A percentile compares a stretch with the other conserved stretches of the same genome.
phyloP scores from a whole-genome alignment of 2,329 filamentous ascomycete genomes.

The Aspergillus novofumigatus region DNA sequence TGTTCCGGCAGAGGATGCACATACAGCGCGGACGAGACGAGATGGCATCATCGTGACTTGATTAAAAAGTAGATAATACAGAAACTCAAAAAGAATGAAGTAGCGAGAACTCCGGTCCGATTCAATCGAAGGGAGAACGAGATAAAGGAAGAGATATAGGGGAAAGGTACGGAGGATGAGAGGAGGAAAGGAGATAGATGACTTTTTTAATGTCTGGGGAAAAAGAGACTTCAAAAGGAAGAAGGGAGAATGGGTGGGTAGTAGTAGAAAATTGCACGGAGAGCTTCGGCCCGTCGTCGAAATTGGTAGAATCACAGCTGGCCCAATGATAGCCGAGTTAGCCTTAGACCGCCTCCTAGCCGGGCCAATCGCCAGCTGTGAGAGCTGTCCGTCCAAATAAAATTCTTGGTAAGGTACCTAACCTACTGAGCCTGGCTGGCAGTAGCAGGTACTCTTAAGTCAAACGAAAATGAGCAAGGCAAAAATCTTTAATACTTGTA shows the following conservation, averaged over 20 bases:
- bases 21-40: slow-evolving; percentile 70
- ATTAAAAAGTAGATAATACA: slow-evolving; percentile 33
- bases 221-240: slow-evolving; percentile 24
- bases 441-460: too few species aligned
- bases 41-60: slow-evolving; percentile 64
- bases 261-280: slow-evolving; percentile 33
- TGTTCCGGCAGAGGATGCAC: slow-evolving; percentile 33
- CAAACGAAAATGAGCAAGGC: too few species aligned
- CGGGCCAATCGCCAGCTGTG: slow-evolving; percentile 5
- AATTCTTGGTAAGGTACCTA: background rate
- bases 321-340: slow-evolving; percentile 15
- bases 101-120: slow-evolving; percentile 27
- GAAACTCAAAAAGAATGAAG: slow-evolving; percentile 27
- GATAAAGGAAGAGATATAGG: slow-evolving; percentile 12
- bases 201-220: slow-evolving; percentile 13
- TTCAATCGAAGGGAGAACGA: slow-evolving; percentile 29
- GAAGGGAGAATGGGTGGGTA: slow-evolving; percentile 20
- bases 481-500: background rate
- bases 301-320: slow-evolving; percentile 31
- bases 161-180: slow-evolving; percentile 20
- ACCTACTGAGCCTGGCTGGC: too few species aligned
- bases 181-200: slow-evolving; percentile 20
- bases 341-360: slow-evolving; percentile 16
- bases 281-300: slow-evolving; percentile 35
- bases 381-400: background rate